phyloP scores from a whole-genome alignment of 1,139 yeast species.

The Taphrina flavorubra region DNA sequence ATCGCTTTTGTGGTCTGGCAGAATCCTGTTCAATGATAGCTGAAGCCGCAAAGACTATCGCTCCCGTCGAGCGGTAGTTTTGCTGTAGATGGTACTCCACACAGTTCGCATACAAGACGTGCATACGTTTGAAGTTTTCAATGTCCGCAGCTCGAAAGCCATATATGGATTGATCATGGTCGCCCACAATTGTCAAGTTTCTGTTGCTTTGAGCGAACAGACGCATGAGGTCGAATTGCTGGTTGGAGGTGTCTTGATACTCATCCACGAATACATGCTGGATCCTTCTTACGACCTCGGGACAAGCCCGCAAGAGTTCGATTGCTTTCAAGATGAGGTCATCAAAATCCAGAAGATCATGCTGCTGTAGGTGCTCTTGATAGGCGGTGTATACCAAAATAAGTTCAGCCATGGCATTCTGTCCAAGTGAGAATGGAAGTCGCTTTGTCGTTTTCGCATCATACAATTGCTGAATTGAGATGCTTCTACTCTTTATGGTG shows the following conservation, averaged over 20 bases:
- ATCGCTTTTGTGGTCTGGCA: slow-evolving; percentile 43
- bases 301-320: slow-evolving; percentile 57
- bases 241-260: slow-evolving; percentile 85
- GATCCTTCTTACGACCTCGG: slow-evolving; percentile 60
- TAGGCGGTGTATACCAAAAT: slow-evolving; percentile 58
- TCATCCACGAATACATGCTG: slow-evolving; percentile 87
- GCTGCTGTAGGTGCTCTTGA: slow-evolving; percentile 57
- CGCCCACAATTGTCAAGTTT: slow-evolving; percentile 87
- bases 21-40: slow-evolving; percentile 67
- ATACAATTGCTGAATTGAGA: slow-evolving; percentile 1
- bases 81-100: slow-evolving; percentile 60
- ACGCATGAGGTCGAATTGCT: slow-evolving; percentile 73
- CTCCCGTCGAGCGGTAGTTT: slow-evolving; percentile 80
- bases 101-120: slow-evolving; percentile 54
- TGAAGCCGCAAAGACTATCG: slow-evolving; percentile 70
- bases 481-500: slow-evolving; percentile 15
- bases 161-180: slow-evolving; percentile 94
- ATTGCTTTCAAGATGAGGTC: slow-evolving; percentile 70
- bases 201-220: slow-evolving; percentile 59
- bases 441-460: neutral
- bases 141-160: slow-evolving; percentile 83
- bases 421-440: slow-evolving; percentile 20
- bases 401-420: slow-evolving; percentile 1
- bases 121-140: slow-evolving; percentile 69
- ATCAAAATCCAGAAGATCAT: slow-evolving; percentile 73